Conservation (phyloP, 805 yeast species). For the Kodamaea sagamina region DNA sequence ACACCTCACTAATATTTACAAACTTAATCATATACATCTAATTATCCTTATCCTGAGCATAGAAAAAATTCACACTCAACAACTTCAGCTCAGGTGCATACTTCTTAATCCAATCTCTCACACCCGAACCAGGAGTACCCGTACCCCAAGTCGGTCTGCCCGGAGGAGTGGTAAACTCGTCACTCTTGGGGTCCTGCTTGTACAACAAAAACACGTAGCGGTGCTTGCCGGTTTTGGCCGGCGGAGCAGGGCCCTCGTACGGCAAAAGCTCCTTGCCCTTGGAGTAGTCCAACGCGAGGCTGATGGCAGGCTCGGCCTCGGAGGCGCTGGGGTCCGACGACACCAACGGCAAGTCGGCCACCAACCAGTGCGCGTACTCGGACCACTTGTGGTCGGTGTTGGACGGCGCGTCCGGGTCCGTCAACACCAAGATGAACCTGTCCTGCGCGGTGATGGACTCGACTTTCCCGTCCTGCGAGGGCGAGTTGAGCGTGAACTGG, state of each 20-base stretch:
- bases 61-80: conserved; percentile 78
- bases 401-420: conserved; percentile 95
- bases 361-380: conserved; percentile 78
- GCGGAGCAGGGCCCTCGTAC: conserved; percentile 89
- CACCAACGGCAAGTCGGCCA: conserved; percentile 51
- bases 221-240: conserved; percentile 80
- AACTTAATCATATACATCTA: too few relatives aligned
- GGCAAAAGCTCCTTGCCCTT: conserved; percentile 47
- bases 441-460: conserved; percentile 45
- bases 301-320: conserved; percentile 30
- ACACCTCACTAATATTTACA: too few relatives aligned
- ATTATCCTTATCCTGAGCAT: conserved; percentile 59
- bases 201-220: conserved; percentile 78
- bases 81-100: conserved; percentile 57
- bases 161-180: conserved; percentile 42
- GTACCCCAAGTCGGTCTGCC: conserved; percentile 85
- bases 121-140: conserved; percentile 78
- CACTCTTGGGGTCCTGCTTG: conserved; percentile 57
- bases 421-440: conserved; percentile 71
- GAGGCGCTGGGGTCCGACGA: conserved; percentile 33
- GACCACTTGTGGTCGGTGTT: conserved; percentile 83
- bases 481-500: conserved; percentile 61
- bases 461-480: conserved; percentile 43
- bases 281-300: conserved; percentile 33
- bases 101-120: conserved; percentile 67